Evolutionary conservation across 2,329 filamentous ascomycete species (phyloP).

Genomic region (Xylariaceae sp.): DNA sequence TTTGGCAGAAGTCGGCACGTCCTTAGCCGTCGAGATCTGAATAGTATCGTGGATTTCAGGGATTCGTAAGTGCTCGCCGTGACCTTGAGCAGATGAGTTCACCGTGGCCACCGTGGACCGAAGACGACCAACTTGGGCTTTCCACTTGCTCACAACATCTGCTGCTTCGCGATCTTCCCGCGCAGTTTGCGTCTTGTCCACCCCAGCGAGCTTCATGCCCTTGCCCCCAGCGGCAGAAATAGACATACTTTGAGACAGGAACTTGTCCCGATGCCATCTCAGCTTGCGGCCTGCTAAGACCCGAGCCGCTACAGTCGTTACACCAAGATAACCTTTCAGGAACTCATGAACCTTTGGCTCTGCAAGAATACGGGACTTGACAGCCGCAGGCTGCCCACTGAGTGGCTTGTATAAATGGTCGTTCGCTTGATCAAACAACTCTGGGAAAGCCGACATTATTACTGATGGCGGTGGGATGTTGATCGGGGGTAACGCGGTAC

Average conservation of each 20-base stretch:
- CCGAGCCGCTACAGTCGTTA: slow-evolving; percentile 67
- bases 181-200: slow-evolving; percentile 77
- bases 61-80: slow-evolving; percentile 44
- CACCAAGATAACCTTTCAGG: slow-evolving; percentile 58
- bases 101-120: slow-evolving; percentile 67
- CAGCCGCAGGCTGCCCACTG: slow-evolving; percentile 51
- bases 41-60: slow-evolving; percentile 71
- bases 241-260: slow-evolving; percentile 81
- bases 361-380: slow-evolving; percentile 61
- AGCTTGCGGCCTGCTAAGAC: slow-evolving; percentile 80
- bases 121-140: slow-evolving; percentile 68
- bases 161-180: slow-evolving; percentile 82
- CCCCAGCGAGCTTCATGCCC: slow-evolving; percentile 85
- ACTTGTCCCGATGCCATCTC: slow-evolving; percentile 86
- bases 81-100: slow-evolving; percentile 42
- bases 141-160: slow-evolving; percentile 74
- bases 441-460: slow-evolving; percentile 71
- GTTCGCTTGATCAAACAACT: slow-evolving; percentile 64
- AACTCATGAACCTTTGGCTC: slow-evolving; percentile 60
- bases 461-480: slow-evolving; percentile 88
- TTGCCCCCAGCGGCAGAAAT: slow-evolving; percentile 74
- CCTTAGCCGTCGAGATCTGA: slow-evolving; percentile 63
- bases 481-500: slow-evolving; percentile 59
- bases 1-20: slow-evolving; percentile 69
- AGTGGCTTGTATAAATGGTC: slow-evolving; percentile 63